Percentiles rank a stretch among this genome's conserved stretches.
phyloP scores from a whole-genome alignment of 2,329 filamentous ascomycete genomes.

The Penicillium frequentans region DNA sequence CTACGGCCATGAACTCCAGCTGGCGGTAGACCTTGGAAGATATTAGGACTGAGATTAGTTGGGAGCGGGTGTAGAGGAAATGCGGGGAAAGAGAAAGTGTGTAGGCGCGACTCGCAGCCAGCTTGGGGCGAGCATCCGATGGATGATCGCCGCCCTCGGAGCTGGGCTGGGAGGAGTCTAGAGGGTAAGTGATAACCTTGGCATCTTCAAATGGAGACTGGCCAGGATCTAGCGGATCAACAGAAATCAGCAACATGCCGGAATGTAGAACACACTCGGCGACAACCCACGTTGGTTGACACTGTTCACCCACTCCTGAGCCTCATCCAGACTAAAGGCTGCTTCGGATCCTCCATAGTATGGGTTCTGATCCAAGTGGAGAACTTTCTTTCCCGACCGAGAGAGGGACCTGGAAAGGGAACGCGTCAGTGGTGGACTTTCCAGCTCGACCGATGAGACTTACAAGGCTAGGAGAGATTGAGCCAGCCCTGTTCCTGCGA shows the following conservation, averaged over 20 bases:
- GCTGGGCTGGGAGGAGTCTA: background rate
- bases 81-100: constrained; percentile 82
- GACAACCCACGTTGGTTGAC: constrained; percentile 38
- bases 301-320: constrained; percentile 68
- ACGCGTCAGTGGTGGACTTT: constrained; percentile 49
- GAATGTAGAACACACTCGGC: constrained; percentile 7
- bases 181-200: constrained; percentile 27
- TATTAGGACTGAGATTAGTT: constrained; percentile 76
- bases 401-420: constrained; percentile 73
- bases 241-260: constrained; percentile 21
- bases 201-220: constrained; percentile 42
- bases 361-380: constrained; percentile 83
- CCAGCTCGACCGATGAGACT: constrained; percentile 28
- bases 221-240: constrained; percentile 32
- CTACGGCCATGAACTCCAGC: constrained; percentile 89
- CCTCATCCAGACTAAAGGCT: constrained; percentile 80
- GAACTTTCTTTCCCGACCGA: constrained; percentile 83
- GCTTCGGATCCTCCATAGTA: constrained; percentile 89
- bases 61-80: constrained; percentile 79
- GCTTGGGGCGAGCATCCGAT: constrained; percentile 19
- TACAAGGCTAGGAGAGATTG: constrained; percentile 80
- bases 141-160: constrained; percentile 4
- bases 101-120: constrained; percentile 68
- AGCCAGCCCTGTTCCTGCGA: constrained; percentile 74
- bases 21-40: constrained; percentile 85